phyloP scores from a whole-genome alignment of 805 yeast genomes.

The Pichia paraexigua region DNA sequence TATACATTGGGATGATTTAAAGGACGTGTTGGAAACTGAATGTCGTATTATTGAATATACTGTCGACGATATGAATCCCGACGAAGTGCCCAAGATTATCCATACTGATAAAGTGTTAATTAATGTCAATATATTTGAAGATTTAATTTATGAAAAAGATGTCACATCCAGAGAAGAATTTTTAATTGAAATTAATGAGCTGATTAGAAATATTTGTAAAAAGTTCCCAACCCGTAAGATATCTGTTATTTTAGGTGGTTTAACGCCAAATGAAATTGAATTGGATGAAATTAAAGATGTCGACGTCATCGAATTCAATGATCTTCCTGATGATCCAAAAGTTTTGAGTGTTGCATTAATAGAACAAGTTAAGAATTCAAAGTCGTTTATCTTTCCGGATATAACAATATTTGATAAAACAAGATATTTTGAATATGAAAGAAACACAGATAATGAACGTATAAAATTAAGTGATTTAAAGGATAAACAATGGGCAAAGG shows the following conservation, averaged over 20 bases:
- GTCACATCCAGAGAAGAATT: conserved; percentile 31
- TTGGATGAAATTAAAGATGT: conserved; percentile 10
- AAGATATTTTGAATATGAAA: conserved; percentile 45
- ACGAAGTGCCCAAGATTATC: conserved; percentile 44
- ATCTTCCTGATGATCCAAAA: conserved; percentile 28
- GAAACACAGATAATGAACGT: conserved; percentile 37
- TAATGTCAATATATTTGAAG: conserved; percentile 44
- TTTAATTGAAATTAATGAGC: conserved; percentile 23
- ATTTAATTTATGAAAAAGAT: conserved; percentile 33
- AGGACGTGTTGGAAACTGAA: conserved; percentile 33
- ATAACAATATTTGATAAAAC: conserved; percentile 42
- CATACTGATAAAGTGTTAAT: conserved; percentile 61
- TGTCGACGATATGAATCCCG: conserved; percentile 33
- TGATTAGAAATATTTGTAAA: conserved; percentile 48
- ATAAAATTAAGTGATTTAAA: conserved; percentile 21
- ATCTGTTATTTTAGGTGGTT: conserved; percentile 51
- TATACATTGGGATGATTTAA: conserved; percentile 36
- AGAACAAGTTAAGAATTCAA: conserved; percentile 23
- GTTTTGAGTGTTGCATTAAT: conserved; percentile 26
- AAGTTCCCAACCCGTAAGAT: conserved; percentile 69
- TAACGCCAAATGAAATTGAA: conserved; percentile 20
- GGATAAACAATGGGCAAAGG: conserved; percentile 27
- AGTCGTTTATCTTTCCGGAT: conserved; percentile 43
- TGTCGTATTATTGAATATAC: conserved; percentile 45
- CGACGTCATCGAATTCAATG: conserved; percentile 17